Evolutionary conservation across 2,329 filamentous ascomycete genomes (phyloP).

Genomic region (Leptographium wingfieldii): DNA sequence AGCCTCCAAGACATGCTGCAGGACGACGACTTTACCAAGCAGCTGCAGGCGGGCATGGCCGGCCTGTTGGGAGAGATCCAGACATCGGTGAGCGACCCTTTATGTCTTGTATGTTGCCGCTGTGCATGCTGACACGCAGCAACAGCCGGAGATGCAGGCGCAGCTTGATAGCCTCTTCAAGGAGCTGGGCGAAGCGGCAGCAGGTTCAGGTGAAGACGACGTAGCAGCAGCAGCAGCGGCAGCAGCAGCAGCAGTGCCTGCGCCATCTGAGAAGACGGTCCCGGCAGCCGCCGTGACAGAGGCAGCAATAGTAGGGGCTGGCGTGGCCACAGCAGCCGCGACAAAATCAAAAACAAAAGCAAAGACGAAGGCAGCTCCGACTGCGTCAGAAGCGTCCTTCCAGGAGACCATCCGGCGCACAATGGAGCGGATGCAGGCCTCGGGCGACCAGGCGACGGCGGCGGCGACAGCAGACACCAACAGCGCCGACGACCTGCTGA

Average conservation of each 20-base stretch:
- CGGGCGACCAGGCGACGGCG: constrained; percentile 72
- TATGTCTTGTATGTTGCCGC: background rate
- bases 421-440: constrained; percentile 91
- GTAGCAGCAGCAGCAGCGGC: background rate
- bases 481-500: constrained; percentile 64
- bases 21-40: constrained; percentile 71
- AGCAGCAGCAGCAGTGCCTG: background rate
- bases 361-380: constrained; percentile 1
- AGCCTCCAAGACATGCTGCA: constrained; percentile 31
- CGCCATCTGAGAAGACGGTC: background rate
- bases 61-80: constrained; percentile 63
- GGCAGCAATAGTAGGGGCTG: background rate
- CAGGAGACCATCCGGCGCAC: constrained; percentile 87
- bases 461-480: constrained; percentile 49
- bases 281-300: constrained; percentile 1
- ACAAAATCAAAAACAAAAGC: background rate
- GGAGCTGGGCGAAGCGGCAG: constrained; percentile 37
- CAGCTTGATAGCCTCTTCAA: constrained; percentile 71
- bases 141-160: constrained; percentile 57
- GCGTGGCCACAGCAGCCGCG: background rate
- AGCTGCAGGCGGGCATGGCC: constrained; percentile 85
- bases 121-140: background rate
- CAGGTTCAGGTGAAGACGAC: constrained; percentile 22
- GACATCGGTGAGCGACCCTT: constrained; percentile 34
- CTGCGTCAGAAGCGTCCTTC: constrained; percentile 46